These are phyloP conservation scores for Conticribra guillardii DNA, from an alignment of 108 stramenopile genomes.

Conservation along the genomic window DNA sequence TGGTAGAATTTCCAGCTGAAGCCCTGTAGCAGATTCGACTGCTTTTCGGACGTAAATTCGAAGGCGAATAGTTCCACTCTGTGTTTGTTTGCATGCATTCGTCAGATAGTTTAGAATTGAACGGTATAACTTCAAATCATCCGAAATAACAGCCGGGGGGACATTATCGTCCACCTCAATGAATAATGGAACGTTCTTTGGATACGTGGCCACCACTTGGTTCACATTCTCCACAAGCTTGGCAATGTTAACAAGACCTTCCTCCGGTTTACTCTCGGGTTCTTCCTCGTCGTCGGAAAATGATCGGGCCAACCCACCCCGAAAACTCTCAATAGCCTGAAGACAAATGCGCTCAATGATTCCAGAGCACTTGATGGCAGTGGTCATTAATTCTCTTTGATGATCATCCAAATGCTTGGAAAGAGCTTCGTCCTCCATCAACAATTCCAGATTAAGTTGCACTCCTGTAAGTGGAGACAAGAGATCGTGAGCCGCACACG, in stretches of 20 bases:
- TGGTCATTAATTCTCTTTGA: constrained; percentile 66
- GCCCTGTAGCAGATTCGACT: not conserved
- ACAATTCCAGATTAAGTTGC: constrained; percentile 60
- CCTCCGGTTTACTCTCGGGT: constrained; percentile 2
- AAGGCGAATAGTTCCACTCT: constrained; percentile 60
- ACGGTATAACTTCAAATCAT: constrained; percentile 73
- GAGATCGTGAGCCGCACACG: constrained; percentile 83
- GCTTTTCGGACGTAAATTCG: constrained; percentile 49
- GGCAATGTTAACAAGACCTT: constrained; percentile 33
- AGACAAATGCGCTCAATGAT: constrained; percentile 75
- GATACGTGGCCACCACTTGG: constrained; percentile 62
- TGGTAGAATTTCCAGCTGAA: constrained; percentile 23
- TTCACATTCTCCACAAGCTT: constrained; percentile 55
- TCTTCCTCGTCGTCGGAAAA: not conserved
- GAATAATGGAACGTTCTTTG: constrained; percentile 63
- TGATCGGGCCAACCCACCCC: constrained; percentile 33
- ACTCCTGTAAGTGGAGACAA: constrained; percentile 79
- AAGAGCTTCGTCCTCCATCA: constrained; percentile 63
- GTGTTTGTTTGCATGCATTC: constrained; percentile 72
- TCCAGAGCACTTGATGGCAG: constrained; percentile 52
- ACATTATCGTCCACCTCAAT: constrained; percentile 54
- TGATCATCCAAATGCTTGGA: constrained; percentile 37
- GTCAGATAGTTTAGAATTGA: constrained; percentile 75
- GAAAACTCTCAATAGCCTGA: constrained; percentile 69
- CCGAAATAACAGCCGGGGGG: constrained; percentile 51